Conservation (phyloP, 768 basidiomycete genomes). For the Tylopilus sp. region DNA sequence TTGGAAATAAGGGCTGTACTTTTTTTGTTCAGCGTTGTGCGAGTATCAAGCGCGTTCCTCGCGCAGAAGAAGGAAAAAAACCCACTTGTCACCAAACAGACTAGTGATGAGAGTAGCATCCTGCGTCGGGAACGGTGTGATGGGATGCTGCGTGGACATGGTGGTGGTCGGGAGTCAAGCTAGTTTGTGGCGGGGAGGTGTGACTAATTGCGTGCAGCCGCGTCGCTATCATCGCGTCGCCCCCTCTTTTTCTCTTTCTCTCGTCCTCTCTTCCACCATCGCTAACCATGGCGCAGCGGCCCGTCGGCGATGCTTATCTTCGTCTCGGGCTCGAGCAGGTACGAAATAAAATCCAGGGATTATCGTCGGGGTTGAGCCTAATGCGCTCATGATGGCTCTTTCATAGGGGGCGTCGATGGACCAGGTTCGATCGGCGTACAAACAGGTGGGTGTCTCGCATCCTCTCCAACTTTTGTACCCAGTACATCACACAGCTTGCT, state of each 20-base stretch:
- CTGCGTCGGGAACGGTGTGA: slow-evolving; percentile 4
- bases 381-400: slow-evolving; percentile 6
- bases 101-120: slow-evolving; percentile 28
- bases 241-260: slow-evolving; percentile 9
- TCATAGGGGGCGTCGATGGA: slow-evolving; percentile 58
- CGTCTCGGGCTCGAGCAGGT: slow-evolving; percentile 57
- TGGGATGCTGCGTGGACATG: slow-evolving; percentile 7
- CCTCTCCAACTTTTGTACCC: not conserved
- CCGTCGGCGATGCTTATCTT: slow-evolving; percentile 37
- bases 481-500: slow-evolving; percentile 43
- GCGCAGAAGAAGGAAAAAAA: slow-evolving; percentile 11
- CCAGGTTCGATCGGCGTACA: slow-evolving; percentile 64
- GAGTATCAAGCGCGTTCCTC: slow-evolving; percentile 2
- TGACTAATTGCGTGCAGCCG: slow-evolving; percentile 17
- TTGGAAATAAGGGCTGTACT: slow-evolving; percentile 90
- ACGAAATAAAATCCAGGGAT: slow-evolving; percentile 1
- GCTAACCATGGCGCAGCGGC: slow-evolving; percentile 35
- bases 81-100: slow-evolving; percentile 67
- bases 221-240: slow-evolving; percentile 28
- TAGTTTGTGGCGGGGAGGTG: no score
- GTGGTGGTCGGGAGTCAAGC: not conserved
- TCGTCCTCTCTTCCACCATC: no score
- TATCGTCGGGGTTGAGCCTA: not conserved
- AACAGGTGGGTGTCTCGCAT: slow-evolving; percentile 44
- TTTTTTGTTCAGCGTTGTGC: slow-evolving; percentile 29